Evolutionary conservation across 768 basidiomycete genomes (phyloP).

Genomic region (Leccinum uliginosum): DNA sequence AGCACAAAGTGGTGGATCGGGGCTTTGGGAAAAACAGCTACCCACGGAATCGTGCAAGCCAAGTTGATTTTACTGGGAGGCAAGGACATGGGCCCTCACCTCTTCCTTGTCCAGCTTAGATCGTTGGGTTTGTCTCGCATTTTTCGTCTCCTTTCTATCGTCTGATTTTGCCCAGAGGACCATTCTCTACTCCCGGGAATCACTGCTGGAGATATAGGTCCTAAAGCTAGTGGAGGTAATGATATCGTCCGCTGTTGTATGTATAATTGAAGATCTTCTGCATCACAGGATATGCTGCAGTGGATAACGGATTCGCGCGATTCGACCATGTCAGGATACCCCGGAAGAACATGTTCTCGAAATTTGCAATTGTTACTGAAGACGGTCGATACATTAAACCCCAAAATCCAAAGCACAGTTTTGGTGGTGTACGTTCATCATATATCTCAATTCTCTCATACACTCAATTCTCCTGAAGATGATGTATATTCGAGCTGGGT

Average conservation of each 20-base stretch:
- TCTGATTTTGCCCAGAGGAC: slow-evolving; percentile 39
- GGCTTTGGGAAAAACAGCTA: slow-evolving; percentile 64
- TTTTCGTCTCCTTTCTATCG: background rate
- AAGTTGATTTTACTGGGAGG: slow-evolving; percentile 62
- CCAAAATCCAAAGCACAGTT: slow-evolving; percentile 70
- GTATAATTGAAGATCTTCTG: background rate
- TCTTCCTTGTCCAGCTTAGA: slow-evolving; percentile 70
- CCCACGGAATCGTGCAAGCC: slow-evolving; percentile 74
- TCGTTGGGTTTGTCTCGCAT: slow-evolving; percentile 43
- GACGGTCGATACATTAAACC: slow-evolving; percentile 63
- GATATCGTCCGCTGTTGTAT: background rate
- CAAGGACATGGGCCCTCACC: slow-evolving; percentile 63
- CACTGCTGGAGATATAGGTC: slow-evolving; percentile 63
- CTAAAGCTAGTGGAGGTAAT: slow-evolving; percentile 32
- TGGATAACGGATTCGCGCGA: slow-evolving; percentile 67
- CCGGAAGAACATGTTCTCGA: slow-evolving; percentile 67
- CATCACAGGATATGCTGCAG: slow-evolving; percentile 43
- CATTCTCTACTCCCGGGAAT: slow-evolving; percentile 60
- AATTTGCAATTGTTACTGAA: slow-evolving; percentile 65
- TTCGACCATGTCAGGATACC: slow-evolving; percentile 67
- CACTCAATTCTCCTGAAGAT: slow-evolving; percentile 39
- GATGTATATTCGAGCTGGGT: slow-evolving; percentile 70
- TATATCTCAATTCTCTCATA: background rate
- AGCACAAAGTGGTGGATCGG: slow-evolving; percentile 86
- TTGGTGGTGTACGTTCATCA: slow-evolving; percentile 56